Base-by-base conservation (phyloP, 768 basidiomycete species). In the Leccinum broughii region DNA sequence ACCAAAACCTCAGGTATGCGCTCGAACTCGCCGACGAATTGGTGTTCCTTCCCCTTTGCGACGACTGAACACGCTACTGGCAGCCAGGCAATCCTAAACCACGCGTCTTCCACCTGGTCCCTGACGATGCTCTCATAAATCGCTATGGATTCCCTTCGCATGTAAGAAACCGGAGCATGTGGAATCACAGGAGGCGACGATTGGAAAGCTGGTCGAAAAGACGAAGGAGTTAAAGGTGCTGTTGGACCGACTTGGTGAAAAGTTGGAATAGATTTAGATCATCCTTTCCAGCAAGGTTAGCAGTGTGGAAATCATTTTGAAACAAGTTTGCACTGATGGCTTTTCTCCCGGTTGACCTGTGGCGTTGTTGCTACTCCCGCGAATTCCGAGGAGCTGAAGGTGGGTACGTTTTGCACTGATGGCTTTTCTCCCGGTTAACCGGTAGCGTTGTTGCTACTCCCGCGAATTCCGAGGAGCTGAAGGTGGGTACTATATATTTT, bases 131-230 rank as follows among this genome's bases (percentile, higher is more conserved):
- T 1, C 76, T 96, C 57, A 93, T 98, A 64, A 99, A 99, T 74
- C 90, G 97, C 13, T 98, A 98, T 66, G 97, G 97, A n/a, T 99
- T 99, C 78, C 94, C 94, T 58, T 98, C 95, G 0, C 86, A 94
- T 77, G 76, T 74, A 81, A 78, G 68, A 76, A 74, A 22, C 60
- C 59, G 60, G 44, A 52, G 32, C 56, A 46, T 15, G 32, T 64
- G 56, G 60, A 58, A 11, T 56, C 48, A n/a, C 67, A 64, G 10
- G 74, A 75, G 30, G 66, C 39, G 22, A 71, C 64, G 50, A 70
- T 81, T 55, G 62, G 63, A 50, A 70, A 72, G 51, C 63, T 82
- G 28, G 70, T 81, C 41, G 62, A 74, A 10, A 76, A 82, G 61
- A 80, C 80, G 28, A 72, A 80, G 62, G 75, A 78, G 62, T 69